Conservation (phyloP, 2,329 filamentous ascomycete genomes). For the Cordyceps militaris region DNA sequence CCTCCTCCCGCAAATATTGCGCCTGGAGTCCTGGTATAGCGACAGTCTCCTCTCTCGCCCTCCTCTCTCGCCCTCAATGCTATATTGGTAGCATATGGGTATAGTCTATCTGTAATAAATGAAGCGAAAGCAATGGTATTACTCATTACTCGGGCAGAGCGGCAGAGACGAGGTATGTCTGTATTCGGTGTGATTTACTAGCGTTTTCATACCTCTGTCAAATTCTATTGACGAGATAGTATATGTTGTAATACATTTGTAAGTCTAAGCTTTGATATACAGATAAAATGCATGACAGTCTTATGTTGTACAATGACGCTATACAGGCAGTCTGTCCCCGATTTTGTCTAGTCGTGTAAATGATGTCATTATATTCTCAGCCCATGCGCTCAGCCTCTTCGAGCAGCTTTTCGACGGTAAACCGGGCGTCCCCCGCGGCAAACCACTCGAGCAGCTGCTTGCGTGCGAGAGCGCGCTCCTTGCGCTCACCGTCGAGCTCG, state of each 20-base stretch:
- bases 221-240: neutral
- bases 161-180: too few species aligned
- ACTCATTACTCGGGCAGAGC: too few species aligned
- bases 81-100: neutral
- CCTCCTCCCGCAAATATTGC: neutral
- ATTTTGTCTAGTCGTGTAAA: neutral
- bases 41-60: neutral
- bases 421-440: conserved; percentile 65
- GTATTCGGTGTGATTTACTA: neutral
- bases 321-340: neutral
- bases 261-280: conserved; percentile 1
- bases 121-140: too few species aligned
- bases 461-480: conserved; percentile 55
- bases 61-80: neutral
- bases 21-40: neutral
- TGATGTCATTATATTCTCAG: conserved; percentile 23
- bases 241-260: neutral
- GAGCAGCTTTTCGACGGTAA: conserved; percentile 76
- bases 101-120: too few species aligned
- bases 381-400: conserved; percentile 82
- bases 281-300: neutral
- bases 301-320: conserved; percentile 1
- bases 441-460: conserved; percentile 75
- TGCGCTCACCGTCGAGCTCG: conserved; percentile 30
- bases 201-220: neutral